Base-by-base conservation (phyloP, 805 yeast species). In the Pichia occidentalis region DNA sequence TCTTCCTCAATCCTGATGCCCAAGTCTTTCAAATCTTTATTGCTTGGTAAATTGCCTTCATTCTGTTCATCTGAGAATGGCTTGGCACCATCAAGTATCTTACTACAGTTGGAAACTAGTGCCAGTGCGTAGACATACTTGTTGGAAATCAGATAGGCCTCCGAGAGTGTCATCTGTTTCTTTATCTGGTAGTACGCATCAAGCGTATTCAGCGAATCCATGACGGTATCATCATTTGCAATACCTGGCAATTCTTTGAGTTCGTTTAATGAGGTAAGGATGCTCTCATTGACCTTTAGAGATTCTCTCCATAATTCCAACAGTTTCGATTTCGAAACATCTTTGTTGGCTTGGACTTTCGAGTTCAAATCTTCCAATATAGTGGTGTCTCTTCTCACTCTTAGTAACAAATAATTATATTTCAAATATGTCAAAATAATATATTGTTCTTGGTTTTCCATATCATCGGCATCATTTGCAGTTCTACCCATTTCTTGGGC, bases 191-290 rank as follows among this genome's bases (percentile, higher is more conserved):
- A 83, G 44, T 65, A 75, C 7, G 54, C 51, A 22, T 64, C 61
- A 49, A 85, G 60, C 12, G 68, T 48, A 10, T 65, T 68, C 30
- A 92, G 64, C 7, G 80, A 73, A 6, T 62, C 60, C 44, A 64
- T 56, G 38, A 90, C 67, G 17, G 71, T 78, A 37, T 83, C 92
- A 54, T 86, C 95, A 37, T 85, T 84, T 53, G 82, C 77, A 14
- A 90, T 95, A 67, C 97, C 97, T 0, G 97, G 96, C 36, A 92
- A 68, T 43, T 86, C 95, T 52, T 72, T 67, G 32, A 86, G 60
- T 47, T 80, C 80, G 3, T 60, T 60, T 24, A 80, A 55, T 13
- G 82, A 76, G 32, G 67, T 62, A 10, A 69, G 56, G 26, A 85
- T 67, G 7, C 69, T 63, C 17, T 70, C 73, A 42, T 67, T 68